Conservation (phyloP, 805 yeast genomes). For the Groenewaldozyma tartarivorans region DNA sequence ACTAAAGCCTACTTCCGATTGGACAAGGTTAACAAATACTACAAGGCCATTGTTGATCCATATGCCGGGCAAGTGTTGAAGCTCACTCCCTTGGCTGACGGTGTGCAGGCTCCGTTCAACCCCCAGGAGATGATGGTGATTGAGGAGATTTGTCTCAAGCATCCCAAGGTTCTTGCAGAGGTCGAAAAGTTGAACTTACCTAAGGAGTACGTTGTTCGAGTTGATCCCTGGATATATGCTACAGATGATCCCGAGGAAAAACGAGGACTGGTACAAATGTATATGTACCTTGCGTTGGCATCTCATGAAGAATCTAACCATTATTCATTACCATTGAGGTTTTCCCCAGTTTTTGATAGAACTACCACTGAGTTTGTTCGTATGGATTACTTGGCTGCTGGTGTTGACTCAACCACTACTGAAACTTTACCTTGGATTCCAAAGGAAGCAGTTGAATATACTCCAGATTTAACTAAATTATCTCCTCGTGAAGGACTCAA, state of each 20-base stretch:
- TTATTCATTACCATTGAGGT: conserved; percentile 59
- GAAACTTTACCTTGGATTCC: neutral
- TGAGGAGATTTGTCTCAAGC: conserved; percentile 41
- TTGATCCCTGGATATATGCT: conserved; percentile 80
- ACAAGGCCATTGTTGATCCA: conserved; percentile 59
- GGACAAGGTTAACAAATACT: conserved; percentile 2
- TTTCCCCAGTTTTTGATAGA: conserved; percentile 68
- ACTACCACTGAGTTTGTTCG: conserved; percentile 51
- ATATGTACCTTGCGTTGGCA: conserved; percentile 44
- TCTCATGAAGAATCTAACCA: conserved; percentile 27
- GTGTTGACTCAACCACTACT: conserved; percentile 35
- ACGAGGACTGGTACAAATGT: conserved; percentile 44
- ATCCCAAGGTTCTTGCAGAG: conserved; percentile 55
- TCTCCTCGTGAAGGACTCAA: conserved; percentile 37
- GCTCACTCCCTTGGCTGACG: conserved; percentile 42
- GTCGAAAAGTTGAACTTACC: conserved; percentile 61
- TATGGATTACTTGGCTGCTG: conserved; percentile 69
- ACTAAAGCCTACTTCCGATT: conserved; percentile 46
- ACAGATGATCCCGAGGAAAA: conserved; percentile 53
- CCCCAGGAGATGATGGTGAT: conserved; percentile 52
- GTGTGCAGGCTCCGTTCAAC: conserved; percentile 56
- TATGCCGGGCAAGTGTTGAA: conserved; percentile 54
- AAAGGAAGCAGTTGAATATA: conserved; percentile 24
- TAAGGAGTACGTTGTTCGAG: conserved; percentile 40
- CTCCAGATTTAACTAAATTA: conserved; percentile 16